Percentiles rank a stretch among this genome's conserved stretches.
phyloP scores from a whole-genome alignment of 441 rosid species.

The Isatis lusitanica region DNA sequence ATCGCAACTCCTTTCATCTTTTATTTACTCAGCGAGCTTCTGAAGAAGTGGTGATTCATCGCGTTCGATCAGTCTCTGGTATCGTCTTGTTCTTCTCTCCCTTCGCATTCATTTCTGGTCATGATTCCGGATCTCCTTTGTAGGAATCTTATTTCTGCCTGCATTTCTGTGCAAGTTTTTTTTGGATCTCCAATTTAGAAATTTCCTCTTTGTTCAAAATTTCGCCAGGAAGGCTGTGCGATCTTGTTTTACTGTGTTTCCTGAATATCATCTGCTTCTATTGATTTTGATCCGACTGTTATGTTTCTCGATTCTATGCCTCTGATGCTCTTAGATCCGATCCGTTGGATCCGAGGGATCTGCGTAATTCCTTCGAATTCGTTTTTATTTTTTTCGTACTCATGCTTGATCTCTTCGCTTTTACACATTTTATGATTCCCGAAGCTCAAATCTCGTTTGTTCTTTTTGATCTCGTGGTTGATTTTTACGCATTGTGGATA shows the following conservation, averaged over 20 bases:
- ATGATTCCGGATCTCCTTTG: not conserved
- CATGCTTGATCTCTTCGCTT: conserved; percentile 30
- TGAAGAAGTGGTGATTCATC: conserved; percentile 27
- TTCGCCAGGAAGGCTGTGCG: conserved; percentile 1
- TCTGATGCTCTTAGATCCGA: conserved; percentile 30
- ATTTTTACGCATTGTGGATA: not conserved
- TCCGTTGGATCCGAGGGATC: conserved; percentile 35
- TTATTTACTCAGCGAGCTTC: conserved; percentile 5
- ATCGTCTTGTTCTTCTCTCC: conserved; percentile 10
- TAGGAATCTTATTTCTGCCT: not conserved
- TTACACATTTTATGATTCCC: conserved; percentile 12
- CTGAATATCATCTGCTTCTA: not conserved
- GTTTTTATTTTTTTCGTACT: conserved; percentile 2
- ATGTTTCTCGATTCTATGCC: not conserved
- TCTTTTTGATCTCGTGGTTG: not conserved
- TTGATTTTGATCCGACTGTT: conserved; percentile 11
- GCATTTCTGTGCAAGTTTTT: conserved; percentile 2
- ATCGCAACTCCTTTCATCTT: conserved; percentile 3
- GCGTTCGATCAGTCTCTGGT: conserved; percentile 29
- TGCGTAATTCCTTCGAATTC: conserved; percentile 10
- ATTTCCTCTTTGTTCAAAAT: not conserved
- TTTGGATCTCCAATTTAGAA: conserved; percentile 20
- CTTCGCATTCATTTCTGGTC: not conserved
- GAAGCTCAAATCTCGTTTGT: not conserved
- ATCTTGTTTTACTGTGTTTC: conserved; percentile 1